Conservation (phyloP, 1,284 basidiomycete species). For the Ustilago sp. region DNA sequence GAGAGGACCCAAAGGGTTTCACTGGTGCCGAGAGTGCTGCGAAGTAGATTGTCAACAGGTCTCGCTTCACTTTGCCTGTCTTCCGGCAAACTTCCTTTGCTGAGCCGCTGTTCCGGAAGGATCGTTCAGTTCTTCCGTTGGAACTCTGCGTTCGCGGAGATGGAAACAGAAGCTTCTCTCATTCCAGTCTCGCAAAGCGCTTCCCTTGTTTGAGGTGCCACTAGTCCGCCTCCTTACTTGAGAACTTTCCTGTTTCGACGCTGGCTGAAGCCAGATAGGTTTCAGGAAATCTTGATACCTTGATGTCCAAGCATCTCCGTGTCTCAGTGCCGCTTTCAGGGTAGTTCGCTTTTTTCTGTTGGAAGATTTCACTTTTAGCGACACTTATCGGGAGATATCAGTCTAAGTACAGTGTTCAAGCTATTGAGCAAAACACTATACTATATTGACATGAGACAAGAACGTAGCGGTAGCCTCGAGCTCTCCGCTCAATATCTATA, state of each 20-base stretch:
- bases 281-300: background rate
- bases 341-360: background rate
- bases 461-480: no score
- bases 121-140: background rate
- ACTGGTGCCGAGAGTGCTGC: background rate
- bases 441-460: no score
- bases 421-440: no score
- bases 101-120: background rate
- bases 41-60: conserved; percentile 4
- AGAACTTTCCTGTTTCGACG: background rate
- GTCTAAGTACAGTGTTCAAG: no score
- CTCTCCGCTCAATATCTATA: no score
- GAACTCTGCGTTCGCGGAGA: conserved; percentile 7
- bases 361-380: background rate
- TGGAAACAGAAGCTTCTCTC: conserved; percentile 10
- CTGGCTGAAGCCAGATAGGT: background rate
- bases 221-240: background rate
- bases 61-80: conserved; percentile 6
- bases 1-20: background rate
- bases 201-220: background rate
- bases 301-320: background rate
- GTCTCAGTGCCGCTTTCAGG: conserved; percentile 1
- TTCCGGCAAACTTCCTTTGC: background rate
- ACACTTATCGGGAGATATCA: no score
- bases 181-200: conserved; percentile 16